Conservation (phyloP, 1,139 yeast species). For the Pichia cactophila region DNA sequence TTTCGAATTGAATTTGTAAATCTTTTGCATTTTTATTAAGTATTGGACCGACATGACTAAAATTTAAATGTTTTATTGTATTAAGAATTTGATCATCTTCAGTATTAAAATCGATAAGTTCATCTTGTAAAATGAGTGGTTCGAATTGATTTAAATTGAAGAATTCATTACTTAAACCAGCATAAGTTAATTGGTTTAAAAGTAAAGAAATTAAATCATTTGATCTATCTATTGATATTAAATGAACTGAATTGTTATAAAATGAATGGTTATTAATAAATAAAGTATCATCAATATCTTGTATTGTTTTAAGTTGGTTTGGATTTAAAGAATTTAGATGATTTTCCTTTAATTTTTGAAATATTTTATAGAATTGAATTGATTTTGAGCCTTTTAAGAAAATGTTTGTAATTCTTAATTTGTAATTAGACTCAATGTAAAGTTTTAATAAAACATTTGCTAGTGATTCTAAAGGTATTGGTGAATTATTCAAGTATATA, state of each 20-base stretch:
- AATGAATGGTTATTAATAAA: conserved; percentile 28
- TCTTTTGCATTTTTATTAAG: conserved; percentile 65
- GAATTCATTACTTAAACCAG: conserved; percentile 42
- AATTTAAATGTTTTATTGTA: conserved; percentile 58
- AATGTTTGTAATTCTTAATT: conserved; percentile 33
- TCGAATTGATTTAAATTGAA: conserved; percentile 24
- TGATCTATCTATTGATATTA: conserved; percentile 72
- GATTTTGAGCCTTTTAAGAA: conserved; percentile 43
- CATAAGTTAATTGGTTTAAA: conserved; percentile 70
- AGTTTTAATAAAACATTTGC: conserved; percentile 29
- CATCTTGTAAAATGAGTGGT: not conserved
- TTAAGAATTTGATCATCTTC: conserved; percentile 25
- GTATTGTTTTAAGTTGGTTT: conserved; percentile 23
- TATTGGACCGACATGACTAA: conserved; percentile 70
- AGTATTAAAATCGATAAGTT: conserved; percentile 10
- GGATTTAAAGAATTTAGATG: conserved; percentile 27
- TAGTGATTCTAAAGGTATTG: conserved; percentile 31
- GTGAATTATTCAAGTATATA: conserved; percentile 19
- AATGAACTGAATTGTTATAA: conserved; percentile 38
- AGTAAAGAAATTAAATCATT: conserved; percentile 66
- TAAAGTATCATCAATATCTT: conserved; percentile 28
- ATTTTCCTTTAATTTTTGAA: conserved; percentile 23
- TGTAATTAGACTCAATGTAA: conserved; percentile 29
- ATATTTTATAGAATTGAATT: conserved; percentile 33
- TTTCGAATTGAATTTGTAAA: conserved; percentile 63